Evolutionary conservation across 2,329 filamentous ascomycete species (phyloP).

Genomic region (Xylariaceae sp.): DNA sequence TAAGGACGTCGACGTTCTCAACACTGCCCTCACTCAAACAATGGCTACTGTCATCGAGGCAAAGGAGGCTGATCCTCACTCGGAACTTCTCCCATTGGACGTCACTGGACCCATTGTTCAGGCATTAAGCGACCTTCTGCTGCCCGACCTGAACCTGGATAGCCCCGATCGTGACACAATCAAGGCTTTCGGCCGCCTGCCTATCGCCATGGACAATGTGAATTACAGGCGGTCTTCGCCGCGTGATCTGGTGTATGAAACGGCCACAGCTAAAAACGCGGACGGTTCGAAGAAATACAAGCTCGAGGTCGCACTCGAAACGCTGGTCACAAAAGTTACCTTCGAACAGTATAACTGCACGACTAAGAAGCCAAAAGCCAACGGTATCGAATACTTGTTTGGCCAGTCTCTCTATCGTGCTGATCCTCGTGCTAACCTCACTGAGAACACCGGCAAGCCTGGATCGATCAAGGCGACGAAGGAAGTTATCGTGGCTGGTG

Average conservation of each 20-base stretch:
- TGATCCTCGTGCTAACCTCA: slow-evolving; percentile 31
- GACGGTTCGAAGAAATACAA: slow-evolving; percentile 52
- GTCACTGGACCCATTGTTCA: slow-evolving; percentile 12
- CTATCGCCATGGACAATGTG: slow-evolving; percentile 46
- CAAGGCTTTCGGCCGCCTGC: slow-evolving; percentile 44
- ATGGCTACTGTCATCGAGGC: neutral
- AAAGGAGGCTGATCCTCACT: slow-evolving; percentile 7
- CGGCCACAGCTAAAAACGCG: slow-evolving; percentile 20
- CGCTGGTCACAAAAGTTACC: slow-evolving; percentile 41
- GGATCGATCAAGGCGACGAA: slow-evolving; percentile 36
- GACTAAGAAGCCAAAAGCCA: slow-evolving; percentile 38
- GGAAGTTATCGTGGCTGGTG: slow-evolving; percentile 49
- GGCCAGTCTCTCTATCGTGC: slow-evolving; percentile 45
- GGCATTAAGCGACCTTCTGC: slow-evolving; percentile 28
- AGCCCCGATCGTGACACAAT: slow-evolving; percentile 39
- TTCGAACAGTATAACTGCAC: slow-evolving; percentile 33
- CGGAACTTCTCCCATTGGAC: slow-evolving; percentile 17
- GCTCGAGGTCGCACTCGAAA: slow-evolving; percentile 50
- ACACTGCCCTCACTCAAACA: neutral
- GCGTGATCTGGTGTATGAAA: slow-evolving; percentile 42
- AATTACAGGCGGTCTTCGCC: slow-evolving; percentile 50
- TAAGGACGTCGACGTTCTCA: slow-evolving; percentile 1
- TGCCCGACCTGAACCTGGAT: slow-evolving; percentile 45
- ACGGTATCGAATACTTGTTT: slow-evolving; percentile 45
- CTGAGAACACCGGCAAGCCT: slow-evolving; percentile 20